Conservation (phyloP, 148 eudicot species). For the Spergularia marina region DNA sequence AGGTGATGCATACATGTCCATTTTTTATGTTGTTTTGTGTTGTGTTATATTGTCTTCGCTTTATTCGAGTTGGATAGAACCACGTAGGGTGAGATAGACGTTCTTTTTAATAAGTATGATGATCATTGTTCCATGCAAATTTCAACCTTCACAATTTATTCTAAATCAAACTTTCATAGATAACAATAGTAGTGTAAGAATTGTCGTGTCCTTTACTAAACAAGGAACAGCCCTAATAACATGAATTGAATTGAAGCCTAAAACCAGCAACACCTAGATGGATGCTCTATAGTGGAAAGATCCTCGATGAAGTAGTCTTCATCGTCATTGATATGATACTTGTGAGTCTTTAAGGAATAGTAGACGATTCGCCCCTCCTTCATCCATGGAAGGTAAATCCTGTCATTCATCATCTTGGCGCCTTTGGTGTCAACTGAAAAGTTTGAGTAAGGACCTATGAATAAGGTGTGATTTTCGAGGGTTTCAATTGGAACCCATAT, state of each 20-base stretch:
- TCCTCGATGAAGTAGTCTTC: neutral
- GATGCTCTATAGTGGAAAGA: neutral
- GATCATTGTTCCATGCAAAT: too few relatives aligned
- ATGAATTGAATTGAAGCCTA: neutral
- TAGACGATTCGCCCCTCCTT: neutral
- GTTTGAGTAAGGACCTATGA: neutral
- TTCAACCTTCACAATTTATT: too few relatives aligned
- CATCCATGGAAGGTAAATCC: constrained; percentile 7
- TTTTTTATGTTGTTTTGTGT: too few relatives aligned
- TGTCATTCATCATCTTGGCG: neutral
- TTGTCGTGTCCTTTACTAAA: too few relatives aligned
- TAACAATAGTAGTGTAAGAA: too few relatives aligned
- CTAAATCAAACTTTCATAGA: too few relatives aligned
- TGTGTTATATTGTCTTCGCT: too few relatives aligned
- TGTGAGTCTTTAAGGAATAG: neutral
- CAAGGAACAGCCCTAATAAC: neutral
- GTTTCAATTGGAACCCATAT: constrained; percentile 4
- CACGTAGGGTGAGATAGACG: too few relatives aligned
- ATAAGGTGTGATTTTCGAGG: constrained; percentile 2
- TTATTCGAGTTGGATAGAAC: too few relatives aligned
- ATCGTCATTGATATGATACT: neutral
- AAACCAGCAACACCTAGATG: neutral
- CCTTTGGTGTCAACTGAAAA: neutral
- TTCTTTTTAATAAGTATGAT: too few relatives aligned
- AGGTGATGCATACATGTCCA: too few relatives aligned